Evolutionary conservation across 108 stramenopile genomes (phyloP), one percentile per base, ranked within the genome.

Genomic region (Nannochloropsis gaditana): DNA sequence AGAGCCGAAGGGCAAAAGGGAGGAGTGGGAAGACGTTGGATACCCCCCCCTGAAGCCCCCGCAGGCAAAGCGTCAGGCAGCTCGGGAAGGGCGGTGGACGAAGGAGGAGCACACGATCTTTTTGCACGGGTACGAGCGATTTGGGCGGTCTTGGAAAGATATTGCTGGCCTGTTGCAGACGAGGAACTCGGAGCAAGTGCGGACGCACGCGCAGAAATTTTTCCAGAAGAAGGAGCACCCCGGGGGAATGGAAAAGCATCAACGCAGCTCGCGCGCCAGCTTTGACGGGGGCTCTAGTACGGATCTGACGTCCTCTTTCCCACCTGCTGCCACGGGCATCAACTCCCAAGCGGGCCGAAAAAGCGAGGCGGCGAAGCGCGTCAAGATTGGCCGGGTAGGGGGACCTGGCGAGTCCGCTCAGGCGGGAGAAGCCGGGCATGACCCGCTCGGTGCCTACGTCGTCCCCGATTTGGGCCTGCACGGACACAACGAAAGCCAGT

Each of bases 51-150:
- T 31, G 31, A 31, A 31, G 31, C 31, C 31, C 31, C 31, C 31
- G 31, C 31, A 31, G 31, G 31, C 31, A 31, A 31, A 31, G 59
- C 59, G 59, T 15, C 59, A 73, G 59, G 19, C 15, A 4, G 59
- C n/a, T 2, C 4, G 59, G n/a, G 59, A 73, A 19, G 89, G 89
- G 21, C 81, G 89, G 21, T 90, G 89, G 89, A 87, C 87, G 15
- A 50, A 43, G 31, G 87, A 87, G 42, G 89, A 90, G 84, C 89
- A 90, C 85, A 79, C 81, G 11, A 79, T 83, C 45, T 90, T 90
- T 86, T 44, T 90, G n/a, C 19, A 87, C 19, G 89, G 89, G 31
- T 83, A 87, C 19, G 43, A 85, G 45, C 21, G 79, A 9, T 81
- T 85, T 31, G 84, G 86, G 11, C 80, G 84, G 43, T 83, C 86